A percentile compares a stretch with the other conserved stretches of the same genome.
Evolutionary conservation across 768 basidiomycete species (phyloP).

Genomic region (Trametes villosa): DNA sequence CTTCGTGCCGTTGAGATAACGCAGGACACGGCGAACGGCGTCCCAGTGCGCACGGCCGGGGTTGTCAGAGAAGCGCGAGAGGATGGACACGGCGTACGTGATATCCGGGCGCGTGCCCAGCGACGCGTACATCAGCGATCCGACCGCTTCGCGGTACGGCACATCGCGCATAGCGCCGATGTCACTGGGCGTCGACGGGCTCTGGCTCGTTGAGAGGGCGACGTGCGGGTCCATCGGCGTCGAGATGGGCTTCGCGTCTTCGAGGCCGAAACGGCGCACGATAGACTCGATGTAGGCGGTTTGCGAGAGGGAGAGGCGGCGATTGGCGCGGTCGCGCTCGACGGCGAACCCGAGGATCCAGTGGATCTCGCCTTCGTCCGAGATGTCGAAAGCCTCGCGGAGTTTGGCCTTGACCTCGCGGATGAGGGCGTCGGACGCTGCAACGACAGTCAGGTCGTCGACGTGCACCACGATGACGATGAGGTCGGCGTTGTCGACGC

Average conservation of each 20-base stretch:
- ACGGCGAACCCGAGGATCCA: background rate
- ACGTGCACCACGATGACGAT: background rate
- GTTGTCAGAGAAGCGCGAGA: constrained; percentile 37
- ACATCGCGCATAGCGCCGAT: background rate
- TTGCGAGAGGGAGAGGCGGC: background rate
- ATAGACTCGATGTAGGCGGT: background rate
- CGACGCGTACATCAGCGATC: constrained; percentile 33
- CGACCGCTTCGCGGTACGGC: constrained; percentile 16
- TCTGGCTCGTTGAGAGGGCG: background rate
- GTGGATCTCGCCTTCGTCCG: background rate
- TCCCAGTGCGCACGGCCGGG: constrained; percentile 36
- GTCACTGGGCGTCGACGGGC: background rate
- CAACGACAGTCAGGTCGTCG: background rate
- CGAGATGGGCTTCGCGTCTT: background rate
- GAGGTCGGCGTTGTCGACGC: background rate
- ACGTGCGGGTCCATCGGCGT: background rate
- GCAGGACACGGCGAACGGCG: constrained; percentile 37
- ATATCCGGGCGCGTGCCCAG: constrained; percentile 43
- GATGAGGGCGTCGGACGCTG: background rate
- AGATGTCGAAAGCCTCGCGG: background rate
- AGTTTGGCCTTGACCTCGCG: background rate
- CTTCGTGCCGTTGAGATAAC: constrained; percentile 39
- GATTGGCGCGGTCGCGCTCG: background rate
- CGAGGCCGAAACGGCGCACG: background rate
- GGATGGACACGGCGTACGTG: constrained; percentile 33